Conservation (phyloP, 1,139 yeast species). For the Magnusiomyces suaveolens region DNA sequence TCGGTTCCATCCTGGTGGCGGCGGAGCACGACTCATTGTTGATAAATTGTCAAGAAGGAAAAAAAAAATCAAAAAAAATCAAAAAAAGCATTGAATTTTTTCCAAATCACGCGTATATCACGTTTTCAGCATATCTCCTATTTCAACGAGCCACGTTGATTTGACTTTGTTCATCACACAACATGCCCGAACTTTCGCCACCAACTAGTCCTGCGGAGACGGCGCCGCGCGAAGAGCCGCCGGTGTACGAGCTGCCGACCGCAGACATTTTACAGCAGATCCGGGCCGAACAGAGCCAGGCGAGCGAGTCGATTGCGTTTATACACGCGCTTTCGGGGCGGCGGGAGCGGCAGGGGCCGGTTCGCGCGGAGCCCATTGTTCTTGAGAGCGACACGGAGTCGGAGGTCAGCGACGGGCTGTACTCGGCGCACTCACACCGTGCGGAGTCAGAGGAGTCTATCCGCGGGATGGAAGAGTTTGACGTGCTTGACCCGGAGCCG, state of each 20-base stretch:
- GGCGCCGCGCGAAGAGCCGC: neutral
- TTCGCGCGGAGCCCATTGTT: neutral
- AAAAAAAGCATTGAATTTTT: no score
- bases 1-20: constrained; percentile 23
- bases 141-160: no score
- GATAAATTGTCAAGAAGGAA: neutral
- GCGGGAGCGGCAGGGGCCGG: neutral
- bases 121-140: no score
- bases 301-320: constrained; percentile 1
- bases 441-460: constrained; percentile 1
- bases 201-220: no score
- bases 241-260: neutral
- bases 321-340: constrained; percentile 2
- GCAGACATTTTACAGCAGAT: neutral
- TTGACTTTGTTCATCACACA: no score
- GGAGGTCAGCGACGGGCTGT: constrained; percentile 14
- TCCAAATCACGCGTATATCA: no score
- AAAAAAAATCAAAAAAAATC: no score
- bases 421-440: constrained; percentile 3
- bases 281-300: neutral
- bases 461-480: constrained; percentile 35
- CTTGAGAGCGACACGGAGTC: constrained; percentile 11
- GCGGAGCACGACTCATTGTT: constrained; percentile 16
- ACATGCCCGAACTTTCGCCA: no score
- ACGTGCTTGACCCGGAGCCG: constrained; percentile 33